Evolutionary conservation across 345 rosid genomes (phyloP).

Genomic region (Salix dunnii): DNA sequence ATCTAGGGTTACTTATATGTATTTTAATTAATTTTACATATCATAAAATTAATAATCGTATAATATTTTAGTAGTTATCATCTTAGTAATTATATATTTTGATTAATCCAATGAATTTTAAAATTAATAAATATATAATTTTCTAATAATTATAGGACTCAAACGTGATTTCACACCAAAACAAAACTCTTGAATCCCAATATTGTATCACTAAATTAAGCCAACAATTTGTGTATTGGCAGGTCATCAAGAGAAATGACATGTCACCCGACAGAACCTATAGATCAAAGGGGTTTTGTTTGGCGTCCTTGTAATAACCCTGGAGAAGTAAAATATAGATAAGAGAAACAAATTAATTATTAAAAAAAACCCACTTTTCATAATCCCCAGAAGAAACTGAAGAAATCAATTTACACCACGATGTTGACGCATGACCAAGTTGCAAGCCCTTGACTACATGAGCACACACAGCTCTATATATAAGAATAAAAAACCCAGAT

Average conservation of each 20-base stretch:
- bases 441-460: background rate
- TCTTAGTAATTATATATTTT: too few species aligned
- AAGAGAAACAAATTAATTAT: background rate
- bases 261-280: background rate
- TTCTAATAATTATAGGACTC: too few species aligned
- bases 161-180: too few species aligned
- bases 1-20: accelerated
- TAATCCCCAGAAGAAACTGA: background rate
- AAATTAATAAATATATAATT: too few species aligned
- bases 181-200: too few species aligned
- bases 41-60: too few species aligned
- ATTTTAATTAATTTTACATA: too few species aligned
- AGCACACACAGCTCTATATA: background rate
- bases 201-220: too few species aligned
- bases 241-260: background rate
- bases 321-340: background rate
- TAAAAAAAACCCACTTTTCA: background rate
- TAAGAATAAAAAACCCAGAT: background rate
- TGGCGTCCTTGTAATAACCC: background rate
- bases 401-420: background rate
- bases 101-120: accelerated
- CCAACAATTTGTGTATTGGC: background rate
- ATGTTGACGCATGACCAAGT: background rate
- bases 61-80: too few species aligned
- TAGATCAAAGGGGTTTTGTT: background rate